phyloP scores from a whole-genome alignment of 495 filamentous ascomycete species.

The Pyrenopolyporus hunteri region DNA sequence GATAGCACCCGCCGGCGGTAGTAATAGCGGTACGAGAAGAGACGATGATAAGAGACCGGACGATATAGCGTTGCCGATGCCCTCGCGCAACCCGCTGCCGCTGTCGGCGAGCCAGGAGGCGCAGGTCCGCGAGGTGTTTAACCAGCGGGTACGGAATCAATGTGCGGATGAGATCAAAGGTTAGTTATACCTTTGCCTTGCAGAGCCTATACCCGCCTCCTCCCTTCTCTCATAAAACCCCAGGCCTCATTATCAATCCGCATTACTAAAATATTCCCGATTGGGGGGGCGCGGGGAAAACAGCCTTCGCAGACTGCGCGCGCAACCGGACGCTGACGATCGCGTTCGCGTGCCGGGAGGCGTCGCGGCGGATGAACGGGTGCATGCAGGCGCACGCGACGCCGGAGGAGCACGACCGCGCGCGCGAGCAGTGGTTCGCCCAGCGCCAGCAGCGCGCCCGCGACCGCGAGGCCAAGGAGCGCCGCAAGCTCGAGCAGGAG shows the following conservation, averaged over 20 bases:
- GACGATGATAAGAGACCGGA: not conserved
- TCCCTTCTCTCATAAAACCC: conserved; percentile 3
- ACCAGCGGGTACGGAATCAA: conserved; percentile 77
- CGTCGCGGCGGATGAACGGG: conserved; percentile 84
- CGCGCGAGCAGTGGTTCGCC: conserved; percentile 93
- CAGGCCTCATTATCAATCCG: not conserved
- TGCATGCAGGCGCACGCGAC: conserved; percentile 91
- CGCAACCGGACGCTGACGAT: conserved; percentile 81
- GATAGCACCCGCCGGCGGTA: conserved; percentile 30
- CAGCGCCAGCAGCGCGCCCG: conserved; percentile 67
- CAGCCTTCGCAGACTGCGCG: conserved; percentile 91
- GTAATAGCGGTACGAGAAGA: conserved; percentile 2
- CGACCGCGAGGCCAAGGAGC: conserved; percentile 66
- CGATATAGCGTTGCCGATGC: conserved; percentile 53
- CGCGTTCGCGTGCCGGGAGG: conserved; percentile 79
- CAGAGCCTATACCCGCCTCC: not conserved
- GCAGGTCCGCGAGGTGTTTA: conserved; percentile 87
- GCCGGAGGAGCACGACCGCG: conserved; percentile 81
- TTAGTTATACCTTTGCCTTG: conserved; percentile 43
- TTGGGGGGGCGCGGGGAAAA: not conserved
- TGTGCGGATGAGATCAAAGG: conserved; percentile 90
- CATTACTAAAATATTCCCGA: not conserved
- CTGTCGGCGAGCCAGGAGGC: conserved; percentile 89
- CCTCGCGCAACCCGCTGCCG: conserved; percentile 83
- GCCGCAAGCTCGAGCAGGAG: conserved; percentile 60